Conservation (phyloP, 805 yeast species). For the Jamesozyma hellenica region DNA sequence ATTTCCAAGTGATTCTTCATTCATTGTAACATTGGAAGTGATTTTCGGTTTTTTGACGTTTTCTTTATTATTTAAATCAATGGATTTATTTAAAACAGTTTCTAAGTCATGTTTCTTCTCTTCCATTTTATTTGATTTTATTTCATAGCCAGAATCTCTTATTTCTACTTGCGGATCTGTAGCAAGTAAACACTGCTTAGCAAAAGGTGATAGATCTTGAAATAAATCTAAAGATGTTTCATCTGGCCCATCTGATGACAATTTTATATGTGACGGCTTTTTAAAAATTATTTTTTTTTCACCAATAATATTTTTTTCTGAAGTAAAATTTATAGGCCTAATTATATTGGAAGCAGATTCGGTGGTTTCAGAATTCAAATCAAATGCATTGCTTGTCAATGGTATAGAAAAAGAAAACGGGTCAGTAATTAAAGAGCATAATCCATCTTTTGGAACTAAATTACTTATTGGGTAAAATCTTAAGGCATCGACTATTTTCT, state of each 20-base stretch:
- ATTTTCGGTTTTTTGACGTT: slow-evolving; percentile 12
- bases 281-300: slow-evolving; percentile 8
- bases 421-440: slow-evolving; percentile 11
- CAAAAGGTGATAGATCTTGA: slow-evolving; percentile 19
- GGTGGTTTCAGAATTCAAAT: neutral
- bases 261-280: slow-evolving; percentile 10
- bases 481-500: slow-evolving; percentile 20
- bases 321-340: neutral
- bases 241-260: neutral
- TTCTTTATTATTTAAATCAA: slow-evolving; percentile 1
- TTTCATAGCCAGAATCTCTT: neutral
- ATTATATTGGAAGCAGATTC: neutral
- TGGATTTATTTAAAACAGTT: slow-evolving; percentile 2
- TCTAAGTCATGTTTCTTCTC: slow-evolving; percentile 5
- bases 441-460: slow-evolving; percentile 23
- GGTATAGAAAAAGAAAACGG: slow-evolving; percentile 3
- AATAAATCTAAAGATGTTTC: slow-evolving; percentile 5
- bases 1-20: slow-evolving; percentile 12
- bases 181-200: slow-evolving; percentile 9
- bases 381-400: neutral
- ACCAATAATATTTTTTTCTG: slow-evolving; percentile 1
- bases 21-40: slow-evolving; percentile 16
- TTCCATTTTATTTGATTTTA: neutral
- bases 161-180: slow-evolving; percentile 3
- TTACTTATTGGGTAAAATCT: slow-evolving; percentile 19